Evolutionary conservation across 805 yeast species (phyloP), one percentile per base, ranked within the genome.

Genomic region (Ogataea dorogensis): DNA sequence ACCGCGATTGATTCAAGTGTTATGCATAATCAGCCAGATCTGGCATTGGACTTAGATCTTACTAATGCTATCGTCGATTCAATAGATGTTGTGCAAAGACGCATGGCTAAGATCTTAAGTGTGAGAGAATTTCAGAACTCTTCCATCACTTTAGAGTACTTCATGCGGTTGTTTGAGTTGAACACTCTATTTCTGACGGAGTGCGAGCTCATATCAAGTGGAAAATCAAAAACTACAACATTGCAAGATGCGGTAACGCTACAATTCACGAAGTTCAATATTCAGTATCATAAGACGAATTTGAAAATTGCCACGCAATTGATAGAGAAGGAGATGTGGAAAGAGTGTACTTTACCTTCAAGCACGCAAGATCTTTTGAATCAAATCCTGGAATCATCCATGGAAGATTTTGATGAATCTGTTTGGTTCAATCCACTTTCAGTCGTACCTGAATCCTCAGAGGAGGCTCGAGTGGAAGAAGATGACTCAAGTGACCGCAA

Each of bases 301-400:
- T 56, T 76, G 33, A 71, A 69, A 37, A 55, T 58, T 5, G 59
- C 86, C 17, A 64, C 72, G 5, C 53, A 53, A 4, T 63, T 67
- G 12, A 65, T 85, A 38, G 89, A 84, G 33, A 64, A 65, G 30
- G 98, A 89, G 46, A 64, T 64, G 15, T 91, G 98, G 98, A 77
- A 75, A 40, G 95, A 89, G 35, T 75, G 72, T 13, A 73, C 75
- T n/a, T 73, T 79, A 7, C 54, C 75, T 0, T 53, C 62, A 1
- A 53, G 55, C 1, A 56, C 78, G 2, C 89, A 83, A 50, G 47
- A 37, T 3, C 51, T 61, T 10, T 71, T 78, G 4, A 75, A 76
- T 48, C 69, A 68, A 26, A 69, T 83, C 9, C 65, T 73, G 1
- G 65, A 67, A 10, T 59, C 75, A n/a, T 64, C 68, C 2, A 51